Conservation (phyloP, 1,139 yeast genomes). For the Nakaseomyces glabratus region DNA sequence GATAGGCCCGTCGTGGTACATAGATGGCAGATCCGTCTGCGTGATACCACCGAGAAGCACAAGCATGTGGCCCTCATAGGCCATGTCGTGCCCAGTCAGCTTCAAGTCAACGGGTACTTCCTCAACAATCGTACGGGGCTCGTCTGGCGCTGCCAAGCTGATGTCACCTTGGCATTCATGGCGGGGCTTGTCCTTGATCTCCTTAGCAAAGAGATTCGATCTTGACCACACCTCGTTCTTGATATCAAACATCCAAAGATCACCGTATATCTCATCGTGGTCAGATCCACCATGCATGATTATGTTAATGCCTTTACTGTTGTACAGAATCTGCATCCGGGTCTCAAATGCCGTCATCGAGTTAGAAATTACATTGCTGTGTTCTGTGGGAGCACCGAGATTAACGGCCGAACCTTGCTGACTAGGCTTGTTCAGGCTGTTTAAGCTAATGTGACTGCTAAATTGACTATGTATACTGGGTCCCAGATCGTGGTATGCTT, state of each 20-base stretch:
- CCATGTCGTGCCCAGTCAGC: slow-evolving; percentile 26
- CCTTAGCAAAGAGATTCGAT: slow-evolving; percentile 20
- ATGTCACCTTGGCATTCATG: neutral
- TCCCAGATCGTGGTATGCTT: neutral
- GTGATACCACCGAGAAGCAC: slow-evolving; percentile 26
- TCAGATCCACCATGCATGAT: slow-evolving; percentile 42
- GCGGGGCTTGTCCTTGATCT: neutral
- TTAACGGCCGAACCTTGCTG: too few species aligned
- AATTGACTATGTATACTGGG: slow-evolving; percentile 1
- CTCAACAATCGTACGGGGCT: slow-evolving; percentile 1
- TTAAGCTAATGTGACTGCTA: slow-evolving; percentile 1
- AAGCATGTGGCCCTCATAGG: slow-evolving; percentile 20
- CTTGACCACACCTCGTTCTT: slow-evolving; percentile 35
- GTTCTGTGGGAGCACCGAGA: slow-evolving; percentile 1
- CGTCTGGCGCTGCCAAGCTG: neutral
- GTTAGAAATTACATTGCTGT: neutral
- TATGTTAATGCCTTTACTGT: slow-evolving; percentile 14
- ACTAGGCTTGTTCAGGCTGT: neutral
- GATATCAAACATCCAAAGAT: slow-evolving; percentile 41
- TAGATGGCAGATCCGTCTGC: slow-evolving; percentile 18
- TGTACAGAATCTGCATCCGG: slow-evolving; percentile 2
- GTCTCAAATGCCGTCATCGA: neutral
- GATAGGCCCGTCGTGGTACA: slow-evolving; percentile 10
- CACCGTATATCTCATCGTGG: slow-evolving; percentile 35
- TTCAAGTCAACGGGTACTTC: slow-evolving; percentile 16